These are phyloP conservation scores for Parachaetomium inaequale DNA, from an alignment of 495 filamentous ascomycete genomes.

Conservation along the genomic window DNA sequence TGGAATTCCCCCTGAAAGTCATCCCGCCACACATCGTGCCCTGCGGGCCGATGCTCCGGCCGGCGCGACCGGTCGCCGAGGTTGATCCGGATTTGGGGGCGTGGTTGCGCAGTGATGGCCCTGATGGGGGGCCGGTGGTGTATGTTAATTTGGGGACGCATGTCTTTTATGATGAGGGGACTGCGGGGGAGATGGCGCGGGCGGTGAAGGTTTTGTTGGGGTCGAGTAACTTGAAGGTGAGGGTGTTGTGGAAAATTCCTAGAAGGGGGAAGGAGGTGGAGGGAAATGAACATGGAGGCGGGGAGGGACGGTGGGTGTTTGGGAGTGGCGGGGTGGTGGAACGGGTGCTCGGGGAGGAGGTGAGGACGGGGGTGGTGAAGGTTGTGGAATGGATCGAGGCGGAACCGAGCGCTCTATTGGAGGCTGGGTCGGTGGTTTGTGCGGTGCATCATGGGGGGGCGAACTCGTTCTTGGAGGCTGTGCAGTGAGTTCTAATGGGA, in stretches of 20 bases:
- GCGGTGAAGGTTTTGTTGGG: conserved; percentile 34
- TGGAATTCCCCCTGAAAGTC: conserved; percentile 34
- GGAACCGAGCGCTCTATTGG: conserved; percentile 38
- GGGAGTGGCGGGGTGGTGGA: conserved; percentile 12
- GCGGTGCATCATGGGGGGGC: conserved; percentile 46
- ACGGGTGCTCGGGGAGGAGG: neutral
- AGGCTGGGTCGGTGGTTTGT: conserved; percentile 35
- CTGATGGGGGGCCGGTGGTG: conserved; percentile 30
- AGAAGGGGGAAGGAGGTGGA: neutral
- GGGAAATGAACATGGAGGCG: conserved; percentile 2
- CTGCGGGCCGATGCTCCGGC: conserved; percentile 51
- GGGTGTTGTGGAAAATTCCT: conserved; percentile 46
- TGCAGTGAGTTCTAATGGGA: neutral
- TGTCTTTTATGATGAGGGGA: conserved; percentile 13
- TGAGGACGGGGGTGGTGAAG: neutral
- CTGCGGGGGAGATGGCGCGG: conserved; percentile 31
- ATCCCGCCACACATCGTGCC: conserved; percentile 43
- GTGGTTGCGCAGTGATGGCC: conserved; percentile 29
- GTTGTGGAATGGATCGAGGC: conserved; percentile 24
- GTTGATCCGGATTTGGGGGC: conserved; percentile 31
- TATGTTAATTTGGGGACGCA: conserved; percentile 43
- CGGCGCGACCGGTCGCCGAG: conserved; percentile 31
- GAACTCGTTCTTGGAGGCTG: conserved; percentile 40
- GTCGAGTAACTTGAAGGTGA: conserved; percentile 15
- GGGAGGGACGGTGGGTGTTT: conserved; percentile 32